Base-by-base conservation (phyloP, 2,329 filamentous ascomycete genomes). In the Trichothecium roseum region DNA sequence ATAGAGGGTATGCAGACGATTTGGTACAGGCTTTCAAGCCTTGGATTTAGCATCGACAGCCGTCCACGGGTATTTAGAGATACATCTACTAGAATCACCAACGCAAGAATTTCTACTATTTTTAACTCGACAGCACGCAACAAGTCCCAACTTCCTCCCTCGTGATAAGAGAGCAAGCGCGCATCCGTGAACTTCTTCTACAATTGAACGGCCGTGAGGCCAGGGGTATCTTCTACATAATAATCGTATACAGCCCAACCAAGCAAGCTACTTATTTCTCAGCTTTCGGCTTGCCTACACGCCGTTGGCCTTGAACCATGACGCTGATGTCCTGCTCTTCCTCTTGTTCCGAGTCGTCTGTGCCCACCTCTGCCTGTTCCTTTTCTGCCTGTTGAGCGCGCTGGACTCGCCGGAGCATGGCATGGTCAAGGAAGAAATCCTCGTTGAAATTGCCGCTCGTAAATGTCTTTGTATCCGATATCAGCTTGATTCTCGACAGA, bases 1-100 rank as follows among this genome's bases (percentile, higher is more conserved):
- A 64, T 63, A 3, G 53, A 63, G 20, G 6, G 20, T 24, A 24
- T 24, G 10, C 6, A n/a, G n/a, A n/a, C n/a, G 10, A 24, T 10
- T 24, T 6, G 20, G 20, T 24, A 10, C 10, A 24, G 20, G 10
- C 10, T 10, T 24, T 10, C 20, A 12, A 52, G 52, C 34, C 48
- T 68, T 38, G 64, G 74, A 3, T 69, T 81, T 48, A 82, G 74
- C 72, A 62, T 82, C 42, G 81, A 80, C 51, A 78, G 78, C 35
- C 78, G 78, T 39, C 34, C 10, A 18, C 35, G 18, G 28, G 20
- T 24, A 6, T 24, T 24, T 10, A 24, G 20, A 24, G 20, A 24
- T 24, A 24, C 20, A 10, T 24, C 20, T 24, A 24, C 10, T 24
- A 10, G 6, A 24, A 6, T 24, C 20, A 24, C 20, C 20, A 24